These are phyloP conservation scores for Phoenix dactylifera DNA, from an alignment of 176 grass and related monocot species.

Conservation along the genomic window DNA sequence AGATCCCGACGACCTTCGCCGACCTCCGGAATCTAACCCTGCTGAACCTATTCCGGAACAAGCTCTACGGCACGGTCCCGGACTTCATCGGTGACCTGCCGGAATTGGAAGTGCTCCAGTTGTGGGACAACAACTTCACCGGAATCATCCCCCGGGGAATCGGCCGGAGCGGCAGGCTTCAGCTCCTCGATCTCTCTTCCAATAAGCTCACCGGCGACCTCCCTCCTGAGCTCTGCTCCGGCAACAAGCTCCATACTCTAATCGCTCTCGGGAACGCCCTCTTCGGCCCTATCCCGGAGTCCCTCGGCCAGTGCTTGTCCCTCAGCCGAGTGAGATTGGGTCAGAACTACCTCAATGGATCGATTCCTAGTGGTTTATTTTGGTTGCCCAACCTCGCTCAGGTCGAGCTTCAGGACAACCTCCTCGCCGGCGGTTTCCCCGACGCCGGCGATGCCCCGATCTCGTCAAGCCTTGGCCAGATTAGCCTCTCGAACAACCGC, in stretches of 20 bases:
- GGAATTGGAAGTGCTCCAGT: slow-evolving; percentile 79
- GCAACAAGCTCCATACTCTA: slow-evolving; percentile 55
- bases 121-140: slow-evolving; percentile 98
- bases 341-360: slow-evolving; percentile 75
- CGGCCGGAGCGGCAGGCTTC: slow-evolving; percentile 42
- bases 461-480: no score
- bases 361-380: slow-evolving; percentile 59
- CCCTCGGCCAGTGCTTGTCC: slow-evolving; percentile 42
- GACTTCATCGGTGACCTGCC: slow-evolving; percentile 59
- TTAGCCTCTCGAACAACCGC: no score
- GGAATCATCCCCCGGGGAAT: slow-evolving; percentile 50
- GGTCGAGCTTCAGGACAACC: slow-evolving; percentile 82
- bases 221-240: slow-evolving; percentile 51
- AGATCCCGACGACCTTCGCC: slow-evolving; percentile 62
- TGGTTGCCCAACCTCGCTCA: slow-evolving; percentile 63
- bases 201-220: slow-evolving; percentile 69
- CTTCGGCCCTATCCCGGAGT: slow-evolving; percentile 59
- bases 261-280: slow-evolving; percentile 74
- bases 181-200: slow-evolving; percentile 66
- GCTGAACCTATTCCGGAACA: slow-evolving; percentile 80
- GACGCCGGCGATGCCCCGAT: slow-evolving; percentile 13
- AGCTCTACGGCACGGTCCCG: slow-evolving; percentile 61
- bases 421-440: slow-evolving; percentile 49
- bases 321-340: slow-evolving; percentile 62
- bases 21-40: slow-evolving; percentile 58